A percentile compares a stretch with the other conserved stretches of the same genome.
phyloP scores from a whole-genome alignment of 768 basidiomycete genomes.

The Tricholoma hemisulphureum region DNA sequence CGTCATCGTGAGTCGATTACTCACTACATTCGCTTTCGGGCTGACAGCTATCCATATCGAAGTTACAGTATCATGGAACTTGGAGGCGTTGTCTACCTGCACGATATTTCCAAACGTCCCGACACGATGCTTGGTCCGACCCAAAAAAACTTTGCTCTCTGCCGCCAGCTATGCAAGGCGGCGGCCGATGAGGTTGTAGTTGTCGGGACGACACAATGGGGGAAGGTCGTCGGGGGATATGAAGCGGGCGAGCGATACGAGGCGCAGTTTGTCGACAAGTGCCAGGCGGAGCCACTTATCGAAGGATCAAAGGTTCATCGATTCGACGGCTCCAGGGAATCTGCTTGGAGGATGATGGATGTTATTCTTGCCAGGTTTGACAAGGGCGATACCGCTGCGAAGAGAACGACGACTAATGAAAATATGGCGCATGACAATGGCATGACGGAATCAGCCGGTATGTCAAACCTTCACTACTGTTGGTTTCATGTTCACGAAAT shows the following conservation, averaged over 20 bases:
- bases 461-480: slow-evolving; percentile 3
- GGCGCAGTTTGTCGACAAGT: background rate
- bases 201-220: slow-evolving; percentile 10
- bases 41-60: background rate
- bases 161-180: slow-evolving; percentile 5
- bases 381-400: background rate
- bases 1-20: slow-evolving; percentile 11
- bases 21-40: background rate
- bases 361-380: background rate
- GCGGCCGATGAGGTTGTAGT: background rate
- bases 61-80: slow-evolving; percentile 7
- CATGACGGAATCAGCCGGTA: no score
- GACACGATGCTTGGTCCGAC: slow-evolving; percentile 1
- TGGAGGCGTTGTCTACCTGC: slow-evolving; percentile 9
- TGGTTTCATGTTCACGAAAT: no score
- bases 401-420: no score
- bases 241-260: background rate
- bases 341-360: background rate
- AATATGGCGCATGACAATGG: no score
- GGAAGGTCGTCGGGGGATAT: background rate
- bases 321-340: background rate
- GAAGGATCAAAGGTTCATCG: slow-evolving; percentile 2
- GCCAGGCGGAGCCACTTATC: slow-evolving; percentile 1
- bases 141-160: background rate
- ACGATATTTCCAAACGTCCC: slow-evolving; percentile 3